Evolutionary conservation across 306 rosid species (phyloP).

Genomic region (Corylus americana): DNA sequence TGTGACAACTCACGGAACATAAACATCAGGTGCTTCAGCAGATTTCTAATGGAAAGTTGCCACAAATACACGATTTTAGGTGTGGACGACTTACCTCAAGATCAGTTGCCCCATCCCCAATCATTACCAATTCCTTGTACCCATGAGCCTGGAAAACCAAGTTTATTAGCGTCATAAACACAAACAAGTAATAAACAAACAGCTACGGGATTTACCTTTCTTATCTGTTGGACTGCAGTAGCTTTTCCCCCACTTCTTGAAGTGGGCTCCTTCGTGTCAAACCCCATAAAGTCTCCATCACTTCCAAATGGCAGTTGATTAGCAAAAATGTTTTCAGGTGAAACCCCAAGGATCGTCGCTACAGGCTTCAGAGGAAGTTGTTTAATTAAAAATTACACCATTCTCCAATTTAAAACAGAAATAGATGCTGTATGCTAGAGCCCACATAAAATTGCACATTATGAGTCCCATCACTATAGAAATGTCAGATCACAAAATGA

Average conservation of each 20-base stretch:
- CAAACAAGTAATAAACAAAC: constrained; percentile 11
- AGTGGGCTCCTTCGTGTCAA: constrained; percentile 79
- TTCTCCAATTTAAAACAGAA: constrained; percentile 10
- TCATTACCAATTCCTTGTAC: constrained; percentile 72
- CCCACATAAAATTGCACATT: constrained; percentile 16
- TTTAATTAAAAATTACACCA: constrained; percentile 27
- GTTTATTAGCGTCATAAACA: constrained; percentile 24
- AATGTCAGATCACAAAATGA: constrained; percentile 7
- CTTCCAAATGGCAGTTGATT: constrained; percentile 81
- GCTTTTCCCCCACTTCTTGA: constrained; percentile 97
- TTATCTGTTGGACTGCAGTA: constrained; percentile 73
- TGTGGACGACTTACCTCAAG: constrained; percentile 62
- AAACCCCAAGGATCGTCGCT: constrained; percentile 77
- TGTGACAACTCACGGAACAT: neutral
- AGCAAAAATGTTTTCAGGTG: constrained; percentile 71
- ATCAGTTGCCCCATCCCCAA: constrained; percentile 97
- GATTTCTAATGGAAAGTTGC: neutral
- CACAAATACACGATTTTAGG: constrained; percentile 5
- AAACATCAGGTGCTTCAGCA: constrained; percentile 4
- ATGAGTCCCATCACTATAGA: constrained; percentile 10
- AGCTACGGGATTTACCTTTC: constrained; percentile 57
- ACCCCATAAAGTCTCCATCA: constrained; percentile 85
- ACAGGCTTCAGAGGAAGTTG: constrained; percentile 71
- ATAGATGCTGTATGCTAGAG: neutral
- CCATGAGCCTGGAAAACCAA: constrained; percentile 62